Conservation (phyloP, 1,284 basidiomycete genomes). For the Chiua sp. region DNA sequence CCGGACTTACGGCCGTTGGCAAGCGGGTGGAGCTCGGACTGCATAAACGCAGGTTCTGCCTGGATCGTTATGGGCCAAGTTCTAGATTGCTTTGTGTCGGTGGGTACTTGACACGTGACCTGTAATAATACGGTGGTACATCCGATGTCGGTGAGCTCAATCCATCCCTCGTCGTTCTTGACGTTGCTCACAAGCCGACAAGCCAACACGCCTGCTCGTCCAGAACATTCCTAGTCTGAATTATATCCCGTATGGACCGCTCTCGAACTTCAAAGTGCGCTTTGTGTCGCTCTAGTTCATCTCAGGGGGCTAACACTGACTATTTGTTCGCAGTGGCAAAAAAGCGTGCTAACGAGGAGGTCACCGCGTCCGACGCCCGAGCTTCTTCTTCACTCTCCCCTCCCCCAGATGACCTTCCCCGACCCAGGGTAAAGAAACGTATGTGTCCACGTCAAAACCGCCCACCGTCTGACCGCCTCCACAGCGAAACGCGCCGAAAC, state of each 20-base stretch:
- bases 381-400: slow-evolving; percentile 39
- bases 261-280: slow-evolving; percentile 24
- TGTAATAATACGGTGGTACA: slow-evolving; percentile 8
- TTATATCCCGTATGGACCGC: slow-evolving; percentile 14
- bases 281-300: background rate
- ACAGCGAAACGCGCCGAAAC: slow-evolving; percentile 75
- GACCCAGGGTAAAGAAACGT: slow-evolving; percentile 34
- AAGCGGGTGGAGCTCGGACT: too few species aligned
- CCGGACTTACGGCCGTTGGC: too few species aligned
- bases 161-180: slow-evolving; percentile 20
- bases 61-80: too few species aligned
- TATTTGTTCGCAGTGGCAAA: slow-evolving; percentile 28
- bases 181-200: background rate
- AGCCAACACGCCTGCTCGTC: too few species aligned
- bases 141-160: slow-evolving; percentile 25
- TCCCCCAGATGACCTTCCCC: slow-evolving; percentile 14
- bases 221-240: slow-evolving; percentile 2
- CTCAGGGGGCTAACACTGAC: slow-evolving; percentile 6
- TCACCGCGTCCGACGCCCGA: slow-evolving; percentile 5
- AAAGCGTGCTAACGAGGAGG: slow-evolving; percentile 25
- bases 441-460: slow-evolving; percentile 13
- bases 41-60: too few species aligned
- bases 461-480: slow-evolving; percentile 55
- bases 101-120: slow-evolving; percentile 6
- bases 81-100: too few species aligned